Base-by-base conservation (phyloP, 2,329 filamentous ascomycete species). In the Cladosporium austrohemisphaericum region DNA sequence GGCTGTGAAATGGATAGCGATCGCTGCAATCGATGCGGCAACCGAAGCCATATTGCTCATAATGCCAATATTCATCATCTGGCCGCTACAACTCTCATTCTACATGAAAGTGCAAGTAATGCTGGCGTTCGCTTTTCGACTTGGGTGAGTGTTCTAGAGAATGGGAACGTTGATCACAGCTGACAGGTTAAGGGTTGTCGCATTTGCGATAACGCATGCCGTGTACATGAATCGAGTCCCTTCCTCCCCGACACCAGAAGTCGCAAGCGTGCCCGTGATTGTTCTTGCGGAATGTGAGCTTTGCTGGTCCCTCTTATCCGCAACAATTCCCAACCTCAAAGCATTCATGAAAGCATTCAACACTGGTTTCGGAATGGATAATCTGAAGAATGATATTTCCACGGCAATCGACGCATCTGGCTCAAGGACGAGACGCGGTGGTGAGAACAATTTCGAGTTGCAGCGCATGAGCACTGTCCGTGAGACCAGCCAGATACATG, bases 11-110 rank as follows among this genome's bases (percentile, higher is more conserved):
- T 75, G 71, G 70, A 60, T 66, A 20, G 59, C 63, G 2, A 59
- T 72, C 16, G 62, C 62, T 2, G 65, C 57, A 0, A 59, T 75
- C 19, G 73, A 76, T 33, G 58, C 73, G 4, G 14, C 67, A 16
- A 68, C 66, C 9, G 73, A 76, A 54, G 22, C 65, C 1, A 51
- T 61, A 2, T 51, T 68, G 10, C 51, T 69, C 10, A 56, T 51
- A 7, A 44, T 68, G 28, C 61, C 61, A 8, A 36, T 65, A 18
- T 59, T 65, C 14, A 58, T 68, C 4, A 60, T 68, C 16, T 68
- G 64, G 63, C 57, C 55, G 14, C 55, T 69, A 14, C 65, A 67
- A 8, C 67, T 68, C 65, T 55, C 60, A 2, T 45, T 50, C 18
- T 53, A 36, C 13, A 57, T 60, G 37, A 69, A 68, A 54, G 52